These are phyloP conservation scores for Thozetella sp. DNA, from an alignment of 495 filamentous ascomycete species.

Conservation along the genomic window DNA sequence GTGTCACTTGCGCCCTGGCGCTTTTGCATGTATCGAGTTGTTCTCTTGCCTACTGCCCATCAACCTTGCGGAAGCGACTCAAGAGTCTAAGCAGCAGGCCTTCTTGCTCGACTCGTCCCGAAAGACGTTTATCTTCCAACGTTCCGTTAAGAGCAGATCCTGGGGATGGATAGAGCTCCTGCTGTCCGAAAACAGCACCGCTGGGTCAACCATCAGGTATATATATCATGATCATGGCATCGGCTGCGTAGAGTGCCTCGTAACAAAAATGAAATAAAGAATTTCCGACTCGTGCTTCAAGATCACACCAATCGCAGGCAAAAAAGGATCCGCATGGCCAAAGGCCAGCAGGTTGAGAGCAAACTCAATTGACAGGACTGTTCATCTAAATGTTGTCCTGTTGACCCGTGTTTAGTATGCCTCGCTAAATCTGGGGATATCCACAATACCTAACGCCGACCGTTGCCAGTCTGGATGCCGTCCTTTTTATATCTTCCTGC, in stretches of 20 bases:
- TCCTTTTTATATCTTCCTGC: neutral
- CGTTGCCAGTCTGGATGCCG: neutral
- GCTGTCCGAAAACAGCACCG: slow-evolving; percentile 54
- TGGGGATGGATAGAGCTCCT: slow-evolving; percentile 48
- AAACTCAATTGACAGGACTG: neutral
- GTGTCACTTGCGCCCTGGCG: neutral
- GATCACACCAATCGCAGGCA: too few species aligned
- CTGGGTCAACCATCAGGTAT: too few species aligned
- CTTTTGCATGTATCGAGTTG: slow-evolving; percentile 46
- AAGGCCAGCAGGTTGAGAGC: neutral
- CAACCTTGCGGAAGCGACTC: slow-evolving; percentile 43
- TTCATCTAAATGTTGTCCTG: neutral
- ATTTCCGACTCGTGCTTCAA: too few species aligned
- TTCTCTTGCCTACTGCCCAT: slow-evolving; percentile 76
- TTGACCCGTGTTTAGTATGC: neutral
- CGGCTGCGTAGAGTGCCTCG: too few species aligned
- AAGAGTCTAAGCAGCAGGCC: slow-evolving; percentile 59
- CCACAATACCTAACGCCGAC: neutral
- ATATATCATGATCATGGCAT: too few species aligned
- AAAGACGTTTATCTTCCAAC: slow-evolving; percentile 57
- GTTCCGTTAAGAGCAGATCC: slow-evolving; percentile 56
- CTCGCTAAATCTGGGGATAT: neutral
- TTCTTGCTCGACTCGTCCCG: slow-evolving; percentile 58
- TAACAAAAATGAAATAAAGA: too few species aligned
- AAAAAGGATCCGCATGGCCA: neutral